Evolutionary conservation across 495 filamentous ascomycete genomes (phyloP), one percentile per base, ranked within the genome.

Genomic region (Penicillium verhagenii): DNA sequence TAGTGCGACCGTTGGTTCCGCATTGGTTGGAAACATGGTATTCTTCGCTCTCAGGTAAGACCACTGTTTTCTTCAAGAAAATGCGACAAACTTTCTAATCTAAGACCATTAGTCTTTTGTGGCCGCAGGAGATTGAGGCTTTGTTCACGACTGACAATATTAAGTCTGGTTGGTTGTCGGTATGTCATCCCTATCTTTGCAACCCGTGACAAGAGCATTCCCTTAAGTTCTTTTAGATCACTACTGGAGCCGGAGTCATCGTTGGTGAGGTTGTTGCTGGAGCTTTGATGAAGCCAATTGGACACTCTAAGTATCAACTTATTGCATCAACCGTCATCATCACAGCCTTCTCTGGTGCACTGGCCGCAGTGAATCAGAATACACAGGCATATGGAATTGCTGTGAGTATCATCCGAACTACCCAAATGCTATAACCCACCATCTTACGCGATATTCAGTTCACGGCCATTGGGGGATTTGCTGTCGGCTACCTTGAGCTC

Each of bases 1-100:
- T 54, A 64, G 69, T 43, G 71, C 72, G 43, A 69, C 71, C 21
- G 72, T 74, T 6, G 65, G 65, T 54, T 68, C 70, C 19, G 72
- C 69, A 11, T 50, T 57, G 14, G 63, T 72, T 18, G 70, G 67
- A 8, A 65, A 64, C 40, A 65, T 67, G 55, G 62, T 72, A n/a
- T 74, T 70, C 53, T 77, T 66, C 62, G 61, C 64, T 14, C 67
- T 70, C 51, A 53, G 25, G 51, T 47, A 37, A n/a, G 26, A 10
- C 6, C 1, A 38, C 35, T n/a, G 19, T 9, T 7, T 20, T 45
- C 18, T 45, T 45, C 40, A 19, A 19, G 16, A 38, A 8, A 4
- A 38, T 38, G 35, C 35, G 14, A 8, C 9, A 38, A 4, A 38
- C 35, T 3, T 47, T 28, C 26, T 16, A 37, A 47, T 16, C 45